Percentiles rank a stretch among this genome's conserved stretches.
Evolutionary conservation across 2,329 filamentous ascomycete species (phyloP).

Genomic region (Arthrobotrys sphaeroides): DNA sequence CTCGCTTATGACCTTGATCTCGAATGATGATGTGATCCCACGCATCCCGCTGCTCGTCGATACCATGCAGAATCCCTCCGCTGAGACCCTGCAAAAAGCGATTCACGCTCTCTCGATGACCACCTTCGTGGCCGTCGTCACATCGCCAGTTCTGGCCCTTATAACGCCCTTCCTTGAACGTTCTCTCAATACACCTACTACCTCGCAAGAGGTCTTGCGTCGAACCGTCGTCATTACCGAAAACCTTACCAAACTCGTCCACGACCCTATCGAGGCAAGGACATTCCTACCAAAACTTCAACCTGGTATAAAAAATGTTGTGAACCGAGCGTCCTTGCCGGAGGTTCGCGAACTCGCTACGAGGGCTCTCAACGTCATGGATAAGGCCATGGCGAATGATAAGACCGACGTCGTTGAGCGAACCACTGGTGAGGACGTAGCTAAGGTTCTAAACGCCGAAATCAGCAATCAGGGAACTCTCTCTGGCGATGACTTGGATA

Average conservation of each 20-base stretch:
- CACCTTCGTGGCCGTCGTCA: slow-evolving; percentile 97
- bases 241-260: slow-evolving; percentile 97
- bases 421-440: slow-evolving; percentile 10
- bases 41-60: slow-evolving; percentile 91
- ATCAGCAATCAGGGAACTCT: neutral
- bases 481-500: slow-evolving; percentile 64
- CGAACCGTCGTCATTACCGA: slow-evolving; percentile 97
- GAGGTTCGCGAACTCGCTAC: slow-evolving; percentile 92
- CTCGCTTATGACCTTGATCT: slow-evolving; percentile 84
- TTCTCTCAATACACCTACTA: slow-evolving; percentile 88
- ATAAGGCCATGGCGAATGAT: slow-evolving; percentile 82
- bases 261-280: slow-evolving; percentile 91
- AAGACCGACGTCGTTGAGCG: slow-evolving; percentile 29
- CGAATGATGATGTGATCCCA: slow-evolving; percentile 95
- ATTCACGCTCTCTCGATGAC: slow-evolving; percentile 97
- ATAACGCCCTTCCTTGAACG: slow-evolving; percentile 94
- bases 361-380: slow-evolving; percentile 83
- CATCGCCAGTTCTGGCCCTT: slow-evolving; percentile 91
- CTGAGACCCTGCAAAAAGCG: slow-evolving; percentile 88
- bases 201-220: slow-evolving; percentile 90
- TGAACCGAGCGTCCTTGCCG: slow-evolving; percentile 86
- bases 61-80: slow-evolving; percentile 92
- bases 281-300: slow-evolving; percentile 94
- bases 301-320: slow-evolving; percentile 89
- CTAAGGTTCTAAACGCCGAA: neutral